Conservation (phyloP, 176 grass and related monocot species). For the Aegilops bicornis region DNA sequence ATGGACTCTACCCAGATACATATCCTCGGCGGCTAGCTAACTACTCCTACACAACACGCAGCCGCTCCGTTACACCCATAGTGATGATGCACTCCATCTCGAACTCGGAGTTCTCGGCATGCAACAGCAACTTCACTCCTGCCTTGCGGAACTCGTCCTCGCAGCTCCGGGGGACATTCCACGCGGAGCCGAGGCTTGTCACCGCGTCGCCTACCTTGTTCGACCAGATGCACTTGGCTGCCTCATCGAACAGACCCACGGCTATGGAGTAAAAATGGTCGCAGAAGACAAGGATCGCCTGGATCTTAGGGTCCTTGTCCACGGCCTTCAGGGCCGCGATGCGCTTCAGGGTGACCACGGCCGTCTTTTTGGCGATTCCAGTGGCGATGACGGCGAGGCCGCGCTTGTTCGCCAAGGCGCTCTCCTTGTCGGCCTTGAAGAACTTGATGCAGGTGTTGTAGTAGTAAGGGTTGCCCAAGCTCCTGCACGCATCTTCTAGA, state of each 20-base stretch:
- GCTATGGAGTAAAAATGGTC: slow-evolving; percentile 36
- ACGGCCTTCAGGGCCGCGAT: slow-evolving; percentile 37
- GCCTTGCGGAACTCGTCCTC: slow-evolving; percentile 41
- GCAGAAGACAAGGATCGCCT: slow-evolving; percentile 16
- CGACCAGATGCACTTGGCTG: neutral
- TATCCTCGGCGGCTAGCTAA: neutral
- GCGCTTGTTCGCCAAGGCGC: slow-evolving; percentile 21
- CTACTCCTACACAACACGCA: neutral
- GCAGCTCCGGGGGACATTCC: slow-evolving; percentile 34
- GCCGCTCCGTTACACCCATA: slow-evolving; percentile 21
- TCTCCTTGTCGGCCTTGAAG: slow-evolving; percentile 32
- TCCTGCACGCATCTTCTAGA: slow-evolving; percentile 45
- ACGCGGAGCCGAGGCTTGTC: neutral
- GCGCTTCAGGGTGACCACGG: neutral
- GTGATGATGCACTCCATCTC: slow-evolving; percentile 37
- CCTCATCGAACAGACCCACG: slow-evolving; percentile 6
- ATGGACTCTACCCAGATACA: too few relatives aligned
- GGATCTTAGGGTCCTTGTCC: slow-evolving; percentile 20
- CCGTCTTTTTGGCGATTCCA: neutral
- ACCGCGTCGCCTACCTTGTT: slow-evolving; percentile 2
- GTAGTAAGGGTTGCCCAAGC: too few relatives aligned
- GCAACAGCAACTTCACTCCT: slow-evolving; percentile 19
- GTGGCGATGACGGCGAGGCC: slow-evolving; percentile 51
- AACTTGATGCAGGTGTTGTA: slow-evolving; percentile 33
- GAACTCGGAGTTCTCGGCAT: slow-evolving; percentile 38